Evolutionary conservation across 1,284 basidiomycete species (phyloP), one percentile per base, ranked within the genome.

Genomic region (Marasmius oreades): DNA sequence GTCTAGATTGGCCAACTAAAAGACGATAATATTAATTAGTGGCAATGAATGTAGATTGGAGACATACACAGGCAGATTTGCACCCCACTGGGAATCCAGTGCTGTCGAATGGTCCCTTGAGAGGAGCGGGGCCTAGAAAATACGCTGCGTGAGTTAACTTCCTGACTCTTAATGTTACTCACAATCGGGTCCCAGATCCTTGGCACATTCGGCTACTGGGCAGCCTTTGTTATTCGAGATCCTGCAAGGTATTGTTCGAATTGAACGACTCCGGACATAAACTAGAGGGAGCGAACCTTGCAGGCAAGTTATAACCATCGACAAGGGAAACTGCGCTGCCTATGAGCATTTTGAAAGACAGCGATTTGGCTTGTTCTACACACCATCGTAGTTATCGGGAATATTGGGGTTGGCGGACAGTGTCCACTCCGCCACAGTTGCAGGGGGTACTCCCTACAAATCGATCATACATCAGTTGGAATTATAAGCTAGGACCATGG

Each of bases 31-130:
- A n/a, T 7, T 5, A 23, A 18, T 11, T 22, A 10, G 18, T 26
- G 11, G 20, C 14, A 8, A 48, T n/a, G 5, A 48, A 20, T 16
- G 16, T 8, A 48, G 8, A 46, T 50, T 8, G 11, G 28, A 18
- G 39, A 63, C 58, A 34, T 45, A 51, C 55, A 67, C 85, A 88
- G 1, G 85, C 80, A 52, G 77, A 80, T 66, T 79, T 80, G 72
- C 85, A 87, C 4, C 84, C 85, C 1, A 85, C 77, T 6, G 79
- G 75, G 65, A 77, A 76, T 5, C 85, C 84, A 31, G 69, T 66
- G 5, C 76, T 69, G 64, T 85, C 80, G 59, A 69, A 79, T 0
- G 83, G 82, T 6, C 83, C 84, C 61, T 77, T 75, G 44, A 85
- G 69, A 4, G 70, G 62, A 18, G 72, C 67, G 34, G 84, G 85